These are phyloP conservation scores for Penicillium hesseltinei DNA, from an alignment of 2,329 filamentous ascomycete species.

Conservation along the genomic window DNA sequence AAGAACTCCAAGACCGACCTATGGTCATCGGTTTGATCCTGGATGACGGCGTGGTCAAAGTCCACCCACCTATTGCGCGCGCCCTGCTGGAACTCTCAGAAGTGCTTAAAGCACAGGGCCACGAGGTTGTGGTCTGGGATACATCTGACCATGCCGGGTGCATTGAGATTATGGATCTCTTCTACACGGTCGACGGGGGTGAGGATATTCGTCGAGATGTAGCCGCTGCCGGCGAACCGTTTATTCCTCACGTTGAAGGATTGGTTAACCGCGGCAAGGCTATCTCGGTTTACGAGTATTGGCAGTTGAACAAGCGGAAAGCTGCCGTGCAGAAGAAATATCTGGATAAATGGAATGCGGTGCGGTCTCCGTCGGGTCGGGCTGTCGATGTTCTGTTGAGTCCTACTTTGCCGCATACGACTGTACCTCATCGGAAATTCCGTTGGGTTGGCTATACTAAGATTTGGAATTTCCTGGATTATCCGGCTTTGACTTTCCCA, in stretches of 20 bases:
- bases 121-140: conserved; percentile 57
- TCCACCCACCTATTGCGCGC: conserved; percentile 54
- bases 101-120: conserved; percentile 49
- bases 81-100: conserved; percentile 39
- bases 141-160: conserved; percentile 52
- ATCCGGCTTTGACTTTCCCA: conserved; percentile 58
- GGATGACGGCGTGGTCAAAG: conserved; percentile 55
- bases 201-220: conserved; percentile 61
- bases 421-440: conserved; percentile 46
- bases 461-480: conserved; percentile 63
- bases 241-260: conserved; percentile 57
- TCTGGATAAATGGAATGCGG: conserved; percentile 57
- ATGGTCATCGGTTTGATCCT: conserved; percentile 52
- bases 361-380: conserved; percentile 47
- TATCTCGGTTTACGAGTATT: conserved; percentile 64
- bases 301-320: conserved; percentile 64
- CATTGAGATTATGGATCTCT: conserved; percentile 59
- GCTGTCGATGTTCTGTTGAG: conserved; percentile 57
- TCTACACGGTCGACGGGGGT: conserved; percentile 62
- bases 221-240: conserved; percentile 56
- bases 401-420: conserved; percentile 61
- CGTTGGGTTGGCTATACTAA: conserved; percentile 60
- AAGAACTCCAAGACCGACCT: conserved; percentile 42
- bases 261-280: conserved; percentile 54
- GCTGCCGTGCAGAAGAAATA: conserved; percentile 54